phyloP scores from a whole-genome alignment of 371 early-diverging fungal species.

The Mortierella sp. region DNA sequence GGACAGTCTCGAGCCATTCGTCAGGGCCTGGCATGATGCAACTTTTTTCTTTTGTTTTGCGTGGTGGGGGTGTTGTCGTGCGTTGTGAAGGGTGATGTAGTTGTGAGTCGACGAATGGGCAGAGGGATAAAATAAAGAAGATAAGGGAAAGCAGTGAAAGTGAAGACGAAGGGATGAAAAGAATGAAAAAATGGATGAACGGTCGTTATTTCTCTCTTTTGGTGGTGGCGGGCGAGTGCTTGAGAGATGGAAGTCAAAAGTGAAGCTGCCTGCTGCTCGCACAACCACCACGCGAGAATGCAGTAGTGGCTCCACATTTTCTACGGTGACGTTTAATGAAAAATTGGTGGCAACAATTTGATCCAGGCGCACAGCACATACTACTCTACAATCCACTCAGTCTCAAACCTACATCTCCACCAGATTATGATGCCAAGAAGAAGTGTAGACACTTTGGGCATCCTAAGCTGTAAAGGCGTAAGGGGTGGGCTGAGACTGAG shows the following conservation, averaged over 20 bases:
- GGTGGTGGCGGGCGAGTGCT: background rate
- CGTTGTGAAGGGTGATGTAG: background rate
- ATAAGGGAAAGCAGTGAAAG: background rate
- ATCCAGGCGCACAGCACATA: too few relatives aligned
- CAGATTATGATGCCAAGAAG: too few relatives aligned
- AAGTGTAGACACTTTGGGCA: too few relatives aligned
- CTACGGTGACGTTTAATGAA: constrained; percentile 5
- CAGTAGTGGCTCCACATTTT: background rate
- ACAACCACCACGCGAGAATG: constrained; percentile 7
- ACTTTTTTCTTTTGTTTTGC: background rate
- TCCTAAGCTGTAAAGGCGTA: too few relatives aligned
- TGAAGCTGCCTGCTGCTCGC: background rate
- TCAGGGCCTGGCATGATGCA: constrained; percentile 80
- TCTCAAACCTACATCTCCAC: too few relatives aligned
- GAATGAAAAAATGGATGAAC: background rate
- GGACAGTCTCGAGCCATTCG: constrained; percentile 92
- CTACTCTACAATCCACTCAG: too few relatives aligned
- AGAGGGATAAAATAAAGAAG: background rate
- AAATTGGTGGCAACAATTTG: background rate
- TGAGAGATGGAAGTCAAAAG: background rate
- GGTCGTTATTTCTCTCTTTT: background rate
- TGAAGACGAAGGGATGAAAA: background rate
- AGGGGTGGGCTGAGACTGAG: too few relatives aligned
- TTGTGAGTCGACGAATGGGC: background rate
- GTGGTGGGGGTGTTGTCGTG: background rate